Evolutionary conservation across 2,329 filamentous ascomycete species (phyloP), one percentile per base, ranked within the genome.

Genomic region (Leptoxyphium fumago): DNA sequence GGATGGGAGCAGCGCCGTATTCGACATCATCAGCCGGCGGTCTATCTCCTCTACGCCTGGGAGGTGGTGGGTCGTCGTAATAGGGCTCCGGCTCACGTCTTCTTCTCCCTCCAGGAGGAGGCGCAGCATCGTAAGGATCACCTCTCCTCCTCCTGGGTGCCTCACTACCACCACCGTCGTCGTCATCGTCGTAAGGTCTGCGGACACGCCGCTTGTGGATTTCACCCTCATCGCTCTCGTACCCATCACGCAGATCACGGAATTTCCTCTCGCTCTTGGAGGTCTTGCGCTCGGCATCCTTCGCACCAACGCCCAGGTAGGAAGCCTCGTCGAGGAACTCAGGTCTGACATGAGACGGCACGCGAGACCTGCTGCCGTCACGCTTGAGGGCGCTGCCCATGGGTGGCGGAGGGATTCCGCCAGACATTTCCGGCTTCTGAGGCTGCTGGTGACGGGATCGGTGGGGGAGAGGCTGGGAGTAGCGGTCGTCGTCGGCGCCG

Each of bases 181-280:
- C 53, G 41, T 55, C 52, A 29, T 52, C 45, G 6, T 52, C 48
- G 28, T 44, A 45, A 44, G 48, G 45, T 45, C 47, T 44, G 49
- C 48, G 43, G 46, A 49, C 28, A 40, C 42, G 47, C 46, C 48
- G 50, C 40, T 50, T 48, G 47, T 56, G 53, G 38, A 43, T 46
- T 41, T 63, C 60, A 15, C 60, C 60, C 42, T 63, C 60, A 40
- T 63, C 60, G 39, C 52, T 56, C 45, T 60, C 58, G 48, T 63
- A 63, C 13, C 59, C 60, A 48, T 62, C 56, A 36, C 60, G 50
- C 49, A 55, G 54, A 29, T 60, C 55, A 21, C 60, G 46, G 48
- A 63, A 62, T 34, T 54, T 47, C 32, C 51, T 51, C 38, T 63
- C 50, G 30, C 47, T 47, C 15, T 48, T 48, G 29, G 55, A 43